Percentiles rank a stretch among this genome's conserved stretches.
Evolutionary conservation across 1,284 basidiomycete genomes (phyloP).

Genomic region (Irpex sp.): DNA sequence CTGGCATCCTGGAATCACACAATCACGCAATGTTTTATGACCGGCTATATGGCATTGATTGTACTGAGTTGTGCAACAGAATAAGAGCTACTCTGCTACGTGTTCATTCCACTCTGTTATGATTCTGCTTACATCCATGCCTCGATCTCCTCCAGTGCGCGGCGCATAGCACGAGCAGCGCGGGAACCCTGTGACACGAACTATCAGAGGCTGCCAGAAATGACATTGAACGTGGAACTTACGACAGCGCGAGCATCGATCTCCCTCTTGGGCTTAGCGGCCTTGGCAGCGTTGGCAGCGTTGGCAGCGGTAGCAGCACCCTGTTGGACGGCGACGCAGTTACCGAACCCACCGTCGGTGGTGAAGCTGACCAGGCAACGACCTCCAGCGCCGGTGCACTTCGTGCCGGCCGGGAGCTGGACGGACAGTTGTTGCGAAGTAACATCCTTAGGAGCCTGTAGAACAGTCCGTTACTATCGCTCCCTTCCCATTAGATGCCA

Average conservation of each 20-base stretch:
- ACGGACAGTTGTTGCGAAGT: slow-evolving; percentile 40
- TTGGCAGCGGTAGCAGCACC: slow-evolving; percentile 6
- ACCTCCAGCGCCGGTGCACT: slow-evolving; percentile 42
- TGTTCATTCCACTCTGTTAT: not conserved
- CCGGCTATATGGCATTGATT: not conserved
- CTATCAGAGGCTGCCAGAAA: not conserved
- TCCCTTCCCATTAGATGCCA: not conserved
- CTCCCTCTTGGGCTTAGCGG: slow-evolving; percentile 1
- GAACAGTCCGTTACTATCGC: not conserved
- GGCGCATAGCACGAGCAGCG: slow-evolving; percentile 17
- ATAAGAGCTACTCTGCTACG: not conserved
- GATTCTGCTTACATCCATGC: not conserved
- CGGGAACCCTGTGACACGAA: slow-evolving; percentile 13
- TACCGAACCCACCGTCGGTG: slow-evolving; percentile 46
- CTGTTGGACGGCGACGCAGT: slow-evolving; percentile 41
- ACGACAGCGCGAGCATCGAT: slow-evolving; percentile 10
- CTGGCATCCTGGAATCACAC: not conserved
- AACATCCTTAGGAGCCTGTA: slow-evolving; percentile 25
- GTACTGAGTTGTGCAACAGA: not conserved
- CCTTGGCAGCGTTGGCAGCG: not conserved
- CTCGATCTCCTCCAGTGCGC: slow-evolving; percentile 8
- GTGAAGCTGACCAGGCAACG: slow-evolving; percentile 48
- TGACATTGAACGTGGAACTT: not conserved
- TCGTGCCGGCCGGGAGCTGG: slow-evolving; percentile 43
- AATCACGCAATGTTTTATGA: not conserved